Percentiles rank a stretch among this genome's conserved stretches.
Conservation (phyloP, 371 early-diverging fungal species). For the Dinochytrium kinnereticum region DNA sequence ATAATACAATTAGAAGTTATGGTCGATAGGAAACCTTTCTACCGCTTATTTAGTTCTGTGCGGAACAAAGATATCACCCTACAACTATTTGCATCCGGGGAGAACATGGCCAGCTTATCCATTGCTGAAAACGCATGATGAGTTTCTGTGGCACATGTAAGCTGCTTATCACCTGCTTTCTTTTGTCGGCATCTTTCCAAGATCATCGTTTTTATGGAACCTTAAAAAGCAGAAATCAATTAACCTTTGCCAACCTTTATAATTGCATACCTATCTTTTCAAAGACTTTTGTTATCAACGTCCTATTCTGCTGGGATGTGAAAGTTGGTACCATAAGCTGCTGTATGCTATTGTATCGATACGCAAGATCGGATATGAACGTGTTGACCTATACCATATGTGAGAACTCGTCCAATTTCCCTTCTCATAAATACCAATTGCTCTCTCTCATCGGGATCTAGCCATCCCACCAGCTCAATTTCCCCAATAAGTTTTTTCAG, state of each 20-base stretch:
- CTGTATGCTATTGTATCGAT: too few species aligned
- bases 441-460: conserved; percentile 38
- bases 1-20: conserved; percentile 1
- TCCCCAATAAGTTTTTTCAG: conserved; percentile 42
- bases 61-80: conserved; percentile 44
- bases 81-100: conserved; percentile 37
- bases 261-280: conserved; percentile 34
- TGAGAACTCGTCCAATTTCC: too few species aligned
- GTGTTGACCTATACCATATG: too few species aligned
- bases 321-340: too few species aligned
- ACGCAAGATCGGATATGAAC: too few species aligned
- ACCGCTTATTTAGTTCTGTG: conserved; percentile 46
- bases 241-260: background rate
- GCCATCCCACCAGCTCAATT: conserved; percentile 40
- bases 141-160: background rate
- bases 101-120: conserved; percentile 41
- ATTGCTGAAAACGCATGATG: conserved; percentile 31
- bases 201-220: conserved; percentile 21
- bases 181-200: conserved; percentile 39
- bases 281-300: conserved; percentile 40
- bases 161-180: conserved; percentile 29
- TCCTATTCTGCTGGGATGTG: conserved; percentile 43
- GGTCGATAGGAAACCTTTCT: background rate
- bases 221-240: background rate
- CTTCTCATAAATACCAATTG: too few species aligned